Conservation (phyloP, 306 rosid species). For the Gleditsia sinensis region DNA sequence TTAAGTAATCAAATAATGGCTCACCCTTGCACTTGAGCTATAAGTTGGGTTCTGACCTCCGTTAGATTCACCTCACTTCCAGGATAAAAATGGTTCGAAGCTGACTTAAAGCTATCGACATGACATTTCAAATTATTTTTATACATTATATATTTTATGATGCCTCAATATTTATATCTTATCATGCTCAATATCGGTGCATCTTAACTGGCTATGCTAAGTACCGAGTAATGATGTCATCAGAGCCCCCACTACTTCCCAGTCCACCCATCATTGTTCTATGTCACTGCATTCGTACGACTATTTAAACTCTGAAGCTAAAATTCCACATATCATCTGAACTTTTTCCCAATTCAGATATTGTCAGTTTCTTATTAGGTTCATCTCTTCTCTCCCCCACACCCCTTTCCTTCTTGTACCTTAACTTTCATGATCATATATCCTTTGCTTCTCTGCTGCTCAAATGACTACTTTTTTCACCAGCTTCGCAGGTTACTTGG, state of each 20-base stretch:
- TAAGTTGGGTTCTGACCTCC: slow-evolving; percentile 23
- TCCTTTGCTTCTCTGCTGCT: neutral
- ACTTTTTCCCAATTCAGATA: neutral
- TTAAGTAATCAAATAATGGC: neutral
- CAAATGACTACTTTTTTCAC: no score
- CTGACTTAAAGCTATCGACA: no score
- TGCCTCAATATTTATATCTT: no score
- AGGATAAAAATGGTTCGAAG: neutral
- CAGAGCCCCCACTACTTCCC: neutral
- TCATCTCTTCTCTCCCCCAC: neutral
- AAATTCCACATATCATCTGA: neutral
- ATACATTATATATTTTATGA: no score
- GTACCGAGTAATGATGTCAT: neutral
- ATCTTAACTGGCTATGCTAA: slow-evolving; percentile 2
- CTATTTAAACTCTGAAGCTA: slow-evolving; percentile 14
- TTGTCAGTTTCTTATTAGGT: neutral
- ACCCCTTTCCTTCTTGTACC: neutral
- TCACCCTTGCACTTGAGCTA: neutral
- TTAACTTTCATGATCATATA: neutral
- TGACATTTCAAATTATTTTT: no score
- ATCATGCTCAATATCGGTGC: no score
- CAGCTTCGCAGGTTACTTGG: no score
- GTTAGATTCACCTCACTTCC: slow-evolving; percentile 4
- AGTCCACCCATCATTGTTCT: neutral
- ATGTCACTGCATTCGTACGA: neutral